Evolutionary conservation across 148 eudicot species (phyloP).

Genomic region (Rhododendron ferrugineum): DNA sequence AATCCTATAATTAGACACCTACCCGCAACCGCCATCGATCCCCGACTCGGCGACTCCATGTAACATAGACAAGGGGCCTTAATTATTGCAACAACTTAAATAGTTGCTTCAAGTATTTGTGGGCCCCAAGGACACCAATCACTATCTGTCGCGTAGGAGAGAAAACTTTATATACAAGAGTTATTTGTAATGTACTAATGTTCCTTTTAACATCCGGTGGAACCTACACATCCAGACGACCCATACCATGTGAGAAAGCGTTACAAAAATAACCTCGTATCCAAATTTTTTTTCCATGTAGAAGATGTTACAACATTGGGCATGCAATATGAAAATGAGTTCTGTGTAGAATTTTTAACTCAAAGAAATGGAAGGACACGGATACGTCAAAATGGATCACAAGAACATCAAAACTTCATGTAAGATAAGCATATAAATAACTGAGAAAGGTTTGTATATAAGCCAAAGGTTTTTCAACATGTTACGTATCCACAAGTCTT

Average conservation of each 20-base stretch:
- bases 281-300: not conserved
- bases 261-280: not conserved
- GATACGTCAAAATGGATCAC: not conserved
- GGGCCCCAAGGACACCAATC: not conserved
- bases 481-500: constrained; percentile 2
- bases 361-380: not conserved
- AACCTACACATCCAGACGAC: not conserved
- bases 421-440: not conserved
- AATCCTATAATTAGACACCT: not conserved
- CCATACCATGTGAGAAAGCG: not conserved
- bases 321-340: not conserved
- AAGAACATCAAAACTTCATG: not conserved
- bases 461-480: not conserved
- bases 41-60: not conserved
- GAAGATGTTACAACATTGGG: not conserved
- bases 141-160: not conserved
- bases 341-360: not conserved
- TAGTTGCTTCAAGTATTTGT: not conserved
- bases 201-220: not conserved
- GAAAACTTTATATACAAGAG: not conserved
- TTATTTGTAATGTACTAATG: not conserved
- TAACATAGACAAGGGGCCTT: not conserved
- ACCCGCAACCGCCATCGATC: not conserved
- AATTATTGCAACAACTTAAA: not conserved
- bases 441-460: not conserved